Base-by-base conservation (phyloP, 768 basidiomycete species). In the Tricholoma flavovirens region DNA sequence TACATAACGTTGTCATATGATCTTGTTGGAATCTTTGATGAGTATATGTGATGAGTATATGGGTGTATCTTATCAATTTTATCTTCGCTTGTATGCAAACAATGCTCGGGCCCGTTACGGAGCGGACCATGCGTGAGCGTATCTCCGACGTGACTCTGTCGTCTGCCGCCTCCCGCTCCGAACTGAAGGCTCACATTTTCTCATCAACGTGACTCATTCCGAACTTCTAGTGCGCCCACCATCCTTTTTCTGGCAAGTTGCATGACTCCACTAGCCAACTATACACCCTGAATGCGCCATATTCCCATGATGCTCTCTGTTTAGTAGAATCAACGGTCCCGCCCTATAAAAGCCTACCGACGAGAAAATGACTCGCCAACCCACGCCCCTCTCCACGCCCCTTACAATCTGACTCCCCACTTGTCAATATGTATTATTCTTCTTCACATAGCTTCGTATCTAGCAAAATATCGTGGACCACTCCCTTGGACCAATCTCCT, bases 301-400 rank as follows among this genome's bases (percentile, higher is more conserved):
- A 19, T 52, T 52, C 35, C 21, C 51, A 52, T 21, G 51, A 53
- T 43, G 24, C 24, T 3, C 7, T 43, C 52, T 42, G 40, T 53
- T 53, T 24, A 26, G 22, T 29, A 26, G 22, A 14, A 29, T 53
- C 26, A 17, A 53, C 40, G 24, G 24, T 17, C 40, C 29, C 10
- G 7, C 17, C 1, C 26, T 53, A 53, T 53, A 53, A 43, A 53
- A 21, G 30, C n/a, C 38, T 14, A 30, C 29, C 14, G 10, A 4
- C 4, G n/a, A 32, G 30, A 43, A 53, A 43, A 53, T 53, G 52
- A 53, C 52, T 53, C 52, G 40, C 30, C n/a, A 30, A n/a, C 40
- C 43, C 30, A 26, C n/a, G 38, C 38, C 52, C 40, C n/a, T 24
- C 38, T 15, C 38, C 40, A 43, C 46, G 26, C 0, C 46, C 26